phyloP scores from a whole-genome alignment of 768 basidiomycete genomes.

The Rhodotorula paludigena region DNA sequence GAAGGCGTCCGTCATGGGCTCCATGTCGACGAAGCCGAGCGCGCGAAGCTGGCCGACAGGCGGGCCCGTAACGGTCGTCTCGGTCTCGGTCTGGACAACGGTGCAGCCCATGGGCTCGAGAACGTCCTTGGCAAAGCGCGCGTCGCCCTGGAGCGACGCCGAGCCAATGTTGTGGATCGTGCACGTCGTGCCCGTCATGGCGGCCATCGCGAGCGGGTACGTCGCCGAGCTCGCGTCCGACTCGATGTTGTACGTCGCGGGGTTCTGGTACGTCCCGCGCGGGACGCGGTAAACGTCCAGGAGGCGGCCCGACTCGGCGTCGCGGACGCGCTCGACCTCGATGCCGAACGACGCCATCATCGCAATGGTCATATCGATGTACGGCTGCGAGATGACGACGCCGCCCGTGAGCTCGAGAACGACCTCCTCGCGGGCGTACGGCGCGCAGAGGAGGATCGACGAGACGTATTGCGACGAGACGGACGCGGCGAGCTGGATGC shows the following conservation, averaged over 20 bases:
- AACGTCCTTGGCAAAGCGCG: constrained; percentile 86
- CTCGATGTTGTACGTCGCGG: constrained; percentile 79
- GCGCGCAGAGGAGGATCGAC: constrained; percentile 91
- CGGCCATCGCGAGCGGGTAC: constrained; percentile 93
- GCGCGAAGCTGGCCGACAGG: constrained; percentile 73
- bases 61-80: constrained; percentile 89
- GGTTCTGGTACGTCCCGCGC: constrained; percentile 67
- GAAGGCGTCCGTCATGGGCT: constrained; percentile 99
- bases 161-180: constrained; percentile 89
- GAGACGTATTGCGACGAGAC: constrained; percentile 98
- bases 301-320: constrained; percentile 58
- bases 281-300: constrained; percentile 86
- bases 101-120: constrained; percentile 90
- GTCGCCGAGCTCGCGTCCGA: constrained; percentile 88
- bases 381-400: constrained; percentile 94
- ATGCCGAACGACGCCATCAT: constrained; percentile 96
- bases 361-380: constrained; percentile 98
- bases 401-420: constrained; percentile 86
- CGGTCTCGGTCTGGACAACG: constrained; percentile 77
- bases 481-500: constrained; percentile 80
- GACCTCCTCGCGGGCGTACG: constrained; percentile 78
- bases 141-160: constrained; percentile 91
- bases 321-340: constrained; percentile 59
- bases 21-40: constrained; percentile 88
- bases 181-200: constrained; percentile 93